phyloP scores from a whole-genome alignment of 129 eudicot genomes.

The Calendula officinalis region DNA sequence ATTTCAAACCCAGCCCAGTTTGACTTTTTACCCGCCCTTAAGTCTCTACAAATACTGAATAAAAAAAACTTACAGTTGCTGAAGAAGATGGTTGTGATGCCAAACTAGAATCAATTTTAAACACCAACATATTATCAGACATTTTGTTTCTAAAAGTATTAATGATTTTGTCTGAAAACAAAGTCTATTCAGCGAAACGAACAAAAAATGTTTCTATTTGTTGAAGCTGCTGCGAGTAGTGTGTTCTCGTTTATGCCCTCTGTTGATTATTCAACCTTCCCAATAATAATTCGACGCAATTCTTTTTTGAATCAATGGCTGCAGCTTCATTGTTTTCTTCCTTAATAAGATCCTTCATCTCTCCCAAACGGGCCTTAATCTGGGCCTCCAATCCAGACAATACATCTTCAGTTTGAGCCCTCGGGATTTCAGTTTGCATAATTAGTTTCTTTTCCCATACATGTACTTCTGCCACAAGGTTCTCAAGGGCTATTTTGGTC shows the following conservation, averaged over 20 bases:
- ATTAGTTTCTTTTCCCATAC: not conserved
- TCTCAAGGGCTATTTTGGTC: not conserved
- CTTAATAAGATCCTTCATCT: not conserved
- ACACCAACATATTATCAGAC: not conserved
- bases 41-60: not conserved
- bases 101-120: not conserved
- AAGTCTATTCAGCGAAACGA: not conserved
- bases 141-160: not conserved
- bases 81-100: not conserved
- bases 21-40: not conserved
- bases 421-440: not conserved
- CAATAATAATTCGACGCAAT: not conserved
- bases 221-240: not conserved
- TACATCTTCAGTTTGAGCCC: not conserved
- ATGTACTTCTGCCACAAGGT: not conserved
- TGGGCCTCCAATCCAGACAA: not conserved
- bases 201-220: not conserved
- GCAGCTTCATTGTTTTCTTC: not conserved
- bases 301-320: not conserved
- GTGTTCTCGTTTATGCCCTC: not conserved
- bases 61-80: slow-evolving; percentile 2
- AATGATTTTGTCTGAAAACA: no score
- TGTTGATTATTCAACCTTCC: not conserved
- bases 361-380: not conserved
- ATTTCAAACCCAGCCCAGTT: no score